phyloP scores from a whole-genome alignment of 768 basidiomycete genomes.

The Tylopilus vinaceipallidus region DNA sequence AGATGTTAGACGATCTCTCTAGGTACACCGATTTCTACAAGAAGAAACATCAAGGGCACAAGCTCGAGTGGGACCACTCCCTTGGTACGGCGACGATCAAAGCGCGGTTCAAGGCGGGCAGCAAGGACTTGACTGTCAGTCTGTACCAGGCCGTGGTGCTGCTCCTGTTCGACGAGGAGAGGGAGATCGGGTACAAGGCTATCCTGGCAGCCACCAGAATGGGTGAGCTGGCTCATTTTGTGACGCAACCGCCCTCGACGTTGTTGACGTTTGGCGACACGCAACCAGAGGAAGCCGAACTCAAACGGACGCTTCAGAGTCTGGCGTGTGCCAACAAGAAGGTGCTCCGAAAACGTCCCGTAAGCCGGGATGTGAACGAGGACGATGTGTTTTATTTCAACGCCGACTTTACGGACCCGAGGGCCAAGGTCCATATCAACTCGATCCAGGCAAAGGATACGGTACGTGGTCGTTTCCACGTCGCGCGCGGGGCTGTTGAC shows the following conservation, averaged over 20 bases:
- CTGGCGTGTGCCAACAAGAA: conserved; percentile 89
- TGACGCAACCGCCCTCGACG: background rate
- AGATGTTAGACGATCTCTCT: conserved; percentile 75
- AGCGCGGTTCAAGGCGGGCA: conserved; percentile 61
- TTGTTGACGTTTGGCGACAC: background rate
- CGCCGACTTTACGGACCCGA: conserved; percentile 73
- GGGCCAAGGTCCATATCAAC: conserved; percentile 85
- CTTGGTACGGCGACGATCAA: conserved; percentile 80
- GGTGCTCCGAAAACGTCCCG: conserved; percentile 78
- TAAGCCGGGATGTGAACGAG: conserved; percentile 73
- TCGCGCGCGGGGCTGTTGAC: background rate
- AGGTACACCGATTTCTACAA: conserved; percentile 73
- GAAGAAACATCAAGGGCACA: conserved; percentile 68
- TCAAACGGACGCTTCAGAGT: conserved; percentile 86
- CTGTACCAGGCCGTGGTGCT: conserved; percentile 89
- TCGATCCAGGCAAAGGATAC: conserved; percentile 94
- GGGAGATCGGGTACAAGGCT: conserved; percentile 59
- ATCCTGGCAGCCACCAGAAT: conserved; percentile 68
- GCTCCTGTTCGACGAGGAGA: conserved; percentile 76
- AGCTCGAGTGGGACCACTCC: conserved; percentile 83
- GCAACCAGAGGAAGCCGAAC: conserved; percentile 60
- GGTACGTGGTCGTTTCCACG: conserved; percentile 44
- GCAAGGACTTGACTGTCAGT: conserved; percentile 88
- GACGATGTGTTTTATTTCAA: conserved; percentile 82
- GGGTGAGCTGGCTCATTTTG: conserved; percentile 46